Conservation (phyloP, 805 yeast genomes). For the Ogataea salicorniae region DNA sequence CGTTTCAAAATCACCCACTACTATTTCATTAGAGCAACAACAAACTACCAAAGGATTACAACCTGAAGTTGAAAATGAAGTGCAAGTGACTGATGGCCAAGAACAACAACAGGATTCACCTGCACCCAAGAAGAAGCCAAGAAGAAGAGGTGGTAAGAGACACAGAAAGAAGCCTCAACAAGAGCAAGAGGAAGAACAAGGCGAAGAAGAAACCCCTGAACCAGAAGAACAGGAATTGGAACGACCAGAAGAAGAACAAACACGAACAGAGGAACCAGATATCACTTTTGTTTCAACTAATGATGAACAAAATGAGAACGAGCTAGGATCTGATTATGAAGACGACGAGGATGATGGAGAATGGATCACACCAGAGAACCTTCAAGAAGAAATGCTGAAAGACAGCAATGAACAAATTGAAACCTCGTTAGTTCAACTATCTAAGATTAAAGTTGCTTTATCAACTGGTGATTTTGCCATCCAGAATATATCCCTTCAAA, state of each 20-base stretch:
- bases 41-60: neutral
- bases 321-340: constrained; percentile 40
- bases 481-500: constrained; percentile 89
- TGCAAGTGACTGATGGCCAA: constrained; percentile 5
- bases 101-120: constrained; percentile 3
- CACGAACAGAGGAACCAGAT: constrained; percentile 10
- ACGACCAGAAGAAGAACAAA: constrained; percentile 1
- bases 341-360: constrained; percentile 78
- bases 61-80: neutral
- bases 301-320: constrained; percentile 16
- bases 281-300: constrained; percentile 1
- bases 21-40: neutral
- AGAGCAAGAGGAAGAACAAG: constrained; percentile 4
- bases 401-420: constrained; percentile 61
- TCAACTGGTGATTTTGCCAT: constrained; percentile 97
- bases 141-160: constrained; percentile 63
- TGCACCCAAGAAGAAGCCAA: constrained; percentile 33
- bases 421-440: constrained; percentile 16
- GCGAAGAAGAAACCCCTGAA: constrained; percentile 2
- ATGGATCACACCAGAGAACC: constrained; percentile 91
- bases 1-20: neutral
- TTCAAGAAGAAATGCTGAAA: constrained; percentile 61
- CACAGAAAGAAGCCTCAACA: constrained; percentile 45
- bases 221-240: constrained; percentile 1
- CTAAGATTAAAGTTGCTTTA: constrained; percentile 66